These are phyloP conservation scores for Phlegmacium glaucopus DNA, from an alignment of 768 basidiomycete species.

Conservation along the genomic window DNA sequence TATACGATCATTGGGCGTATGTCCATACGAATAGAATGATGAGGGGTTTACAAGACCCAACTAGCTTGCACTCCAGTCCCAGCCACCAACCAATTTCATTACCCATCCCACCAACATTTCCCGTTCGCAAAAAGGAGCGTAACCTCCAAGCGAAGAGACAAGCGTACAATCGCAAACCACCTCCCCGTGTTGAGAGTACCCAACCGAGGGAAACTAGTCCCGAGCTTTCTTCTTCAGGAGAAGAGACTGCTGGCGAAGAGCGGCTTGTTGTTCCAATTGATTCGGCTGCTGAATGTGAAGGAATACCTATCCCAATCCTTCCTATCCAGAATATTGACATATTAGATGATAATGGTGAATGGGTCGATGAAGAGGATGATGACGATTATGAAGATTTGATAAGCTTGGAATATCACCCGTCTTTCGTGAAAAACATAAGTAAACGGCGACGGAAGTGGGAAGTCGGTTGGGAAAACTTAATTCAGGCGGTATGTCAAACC, in stretches of 20 bases:
- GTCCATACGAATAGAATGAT: constrained; percentile 53
- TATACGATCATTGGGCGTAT: constrained; percentile 74
- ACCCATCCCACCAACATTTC: constrained; percentile 47
- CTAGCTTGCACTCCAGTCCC: constrained; percentile 70
- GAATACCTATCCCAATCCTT: constrained; percentile 13
- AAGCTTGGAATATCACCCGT: constrained; percentile 74
- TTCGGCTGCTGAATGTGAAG: constrained; percentile 11
- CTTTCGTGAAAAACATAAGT: constrained; percentile 61
- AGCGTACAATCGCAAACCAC: constrained; percentile 47
- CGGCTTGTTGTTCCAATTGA: constrained; percentile 8
- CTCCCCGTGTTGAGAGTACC: constrained; percentile 78
- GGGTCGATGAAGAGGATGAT: constrained; percentile 73
- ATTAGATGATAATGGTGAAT: constrained; percentile 55
- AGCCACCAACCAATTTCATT: constrained; percentile 63
- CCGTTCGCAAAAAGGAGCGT: constrained; percentile 41
- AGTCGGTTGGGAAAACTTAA: constrained; percentile 68
- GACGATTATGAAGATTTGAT: constrained; percentile 68
- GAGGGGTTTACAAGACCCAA: constrained; percentile 41
- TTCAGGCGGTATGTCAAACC: constrained; percentile 55
- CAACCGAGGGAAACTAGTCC: constrained; percentile 81
- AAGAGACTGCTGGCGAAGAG: constrained; percentile 76
- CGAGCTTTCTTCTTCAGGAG: constrained; percentile 70
- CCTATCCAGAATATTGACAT: constrained; percentile 14
- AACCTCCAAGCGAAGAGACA: constrained; percentile 20
- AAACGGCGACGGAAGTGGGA: constrained; percentile 74